Conservation (phyloP, 176 grass and related monocot genomes). For the Microstegium vimineum region DNA sequence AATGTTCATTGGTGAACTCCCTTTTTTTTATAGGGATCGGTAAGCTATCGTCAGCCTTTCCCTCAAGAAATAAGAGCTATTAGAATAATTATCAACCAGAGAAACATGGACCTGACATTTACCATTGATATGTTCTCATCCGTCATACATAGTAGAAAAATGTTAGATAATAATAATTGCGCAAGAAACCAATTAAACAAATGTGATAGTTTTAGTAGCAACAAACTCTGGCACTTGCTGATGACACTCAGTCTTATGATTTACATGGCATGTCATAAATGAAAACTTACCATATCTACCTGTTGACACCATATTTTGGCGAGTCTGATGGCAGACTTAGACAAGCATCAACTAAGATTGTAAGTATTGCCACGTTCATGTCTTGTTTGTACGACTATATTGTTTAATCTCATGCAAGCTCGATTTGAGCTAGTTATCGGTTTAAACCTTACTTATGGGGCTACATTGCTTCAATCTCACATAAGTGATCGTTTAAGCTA, state of each 20-base stretch:
- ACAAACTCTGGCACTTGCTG: not conserved
- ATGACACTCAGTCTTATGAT: not conserved
- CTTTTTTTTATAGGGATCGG: too few relatives aligned
- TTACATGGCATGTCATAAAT: not conserved
- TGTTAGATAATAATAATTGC: not conserved
- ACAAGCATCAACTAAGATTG: too few relatives aligned
- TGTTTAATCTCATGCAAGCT: too few relatives aligned
- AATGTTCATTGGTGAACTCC: constrained; percentile 33
- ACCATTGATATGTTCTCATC: not conserved
- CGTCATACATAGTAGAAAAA: too few relatives aligned
- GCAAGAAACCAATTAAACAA: not conserved
- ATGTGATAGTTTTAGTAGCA: not conserved
- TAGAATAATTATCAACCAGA: constrained; percentile 26
- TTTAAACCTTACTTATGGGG: too few relatives aligned
- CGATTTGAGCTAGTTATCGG: too few relatives aligned
- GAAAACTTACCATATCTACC: not conserved
- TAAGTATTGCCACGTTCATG: too few relatives aligned
- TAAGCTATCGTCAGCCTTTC: constrained; percentile 47
- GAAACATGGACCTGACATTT: constrained; percentile 35
- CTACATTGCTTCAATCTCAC: too few relatives aligned
- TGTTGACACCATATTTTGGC: too few relatives aligned
- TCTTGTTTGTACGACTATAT: too few relatives aligned
- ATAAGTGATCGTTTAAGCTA: too few relatives aligned
- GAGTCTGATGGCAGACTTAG: too few relatives aligned
- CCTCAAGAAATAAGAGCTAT: constrained; percentile 46